Conservation (phyloP, 345 rosid species). For the Passiflora organensis region DNA sequence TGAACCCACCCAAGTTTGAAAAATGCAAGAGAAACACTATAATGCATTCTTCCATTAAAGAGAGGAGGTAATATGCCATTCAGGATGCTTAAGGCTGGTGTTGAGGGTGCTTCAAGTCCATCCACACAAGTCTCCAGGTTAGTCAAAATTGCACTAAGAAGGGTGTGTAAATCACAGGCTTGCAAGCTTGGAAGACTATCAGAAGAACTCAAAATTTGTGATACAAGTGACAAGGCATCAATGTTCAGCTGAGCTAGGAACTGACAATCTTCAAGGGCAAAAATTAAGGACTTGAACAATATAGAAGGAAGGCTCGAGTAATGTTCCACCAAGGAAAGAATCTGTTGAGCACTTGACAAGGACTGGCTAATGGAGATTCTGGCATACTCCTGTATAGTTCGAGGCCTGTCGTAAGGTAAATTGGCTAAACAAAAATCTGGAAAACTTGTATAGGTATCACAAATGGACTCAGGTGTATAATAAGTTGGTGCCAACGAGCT, state of each 20-base stretch:
- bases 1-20: conserved; percentile 27
- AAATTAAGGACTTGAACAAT: conserved; percentile 3
- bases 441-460: conserved; percentile 18
- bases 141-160: conserved; percentile 40
- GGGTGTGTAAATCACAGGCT: conserved; percentile 23
- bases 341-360: conserved; percentile 9
- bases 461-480: conserved; percentile 9
- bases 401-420: conserved; percentile 11
- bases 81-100: conserved; percentile 12
- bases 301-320: conserved; percentile 15
- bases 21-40: conserved; percentile 29
- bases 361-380: conserved; percentile 18
- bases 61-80: conserved; percentile 12
- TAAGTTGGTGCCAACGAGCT: background rate
- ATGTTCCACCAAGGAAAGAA: conserved; percentile 11
- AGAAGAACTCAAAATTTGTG: background rate
- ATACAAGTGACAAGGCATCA: conserved; percentile 23
- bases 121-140: conserved; percentile 34
- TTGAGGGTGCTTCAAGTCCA: conserved; percentile 12
- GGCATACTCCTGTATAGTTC: conserved; percentile 23
- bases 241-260: conserved; percentile 22
- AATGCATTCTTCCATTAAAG: conserved; percentile 15
- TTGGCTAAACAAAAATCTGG: conserved; percentile 21
- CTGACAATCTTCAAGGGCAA: conserved; percentile 35
- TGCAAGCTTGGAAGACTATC: conserved; percentile 3